Evolutionary conservation across 2,329 filamentous ascomycete species (phyloP), one percentile per base, ranked within the genome.

Genomic region (Aspergillus brunneoviolaceus): DNA sequence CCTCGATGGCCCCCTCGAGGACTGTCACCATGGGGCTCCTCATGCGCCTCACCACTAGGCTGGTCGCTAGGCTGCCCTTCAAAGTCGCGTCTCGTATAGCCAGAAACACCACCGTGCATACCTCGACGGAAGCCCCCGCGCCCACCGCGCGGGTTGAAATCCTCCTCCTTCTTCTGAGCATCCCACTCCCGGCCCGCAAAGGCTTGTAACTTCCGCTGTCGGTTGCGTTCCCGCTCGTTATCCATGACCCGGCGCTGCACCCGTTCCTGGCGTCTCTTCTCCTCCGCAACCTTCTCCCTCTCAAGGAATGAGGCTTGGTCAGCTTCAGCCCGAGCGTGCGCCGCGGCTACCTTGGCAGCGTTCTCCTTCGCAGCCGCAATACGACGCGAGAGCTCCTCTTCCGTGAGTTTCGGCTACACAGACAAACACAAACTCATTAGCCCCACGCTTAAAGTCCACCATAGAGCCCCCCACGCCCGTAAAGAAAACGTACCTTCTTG

Each of bases 321-420:
- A n/a, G 85, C 86, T 76, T 89, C 85, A n/a, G 86, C 86, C 27
- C 86, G 81, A 1, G 83, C 84, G 69, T 89, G 86, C 0, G 85
- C 85, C 9, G 84, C 85, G 9, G 81, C 80, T 14, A 85, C 79
- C 53, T 83, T 80, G 5, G 82, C 83, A 56, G 87, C 88, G 59
- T 87, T 84, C 65, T 87, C 80, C 63, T 82, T 82, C 67, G 88
- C 88, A 39, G 81, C 79, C 7, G 83, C 85, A 61, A 90, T 83
- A 62, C 85, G 85, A 50, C 82, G 83, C 3, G 80, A 81, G 7
- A 90, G 80, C 71, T 89, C 83, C 63, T 82, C 84, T 69, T 89
- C 87, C 2, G 86, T 89, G 49, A 89, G 80, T 73, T 87, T 87
- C 3, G 84, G 82, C 73, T 85, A 74, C 11, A 57, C 72, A 79